phyloP scores from a whole-genome alignment of 805 yeast genomes.

The Starmerella ratchasimensis region DNA sequence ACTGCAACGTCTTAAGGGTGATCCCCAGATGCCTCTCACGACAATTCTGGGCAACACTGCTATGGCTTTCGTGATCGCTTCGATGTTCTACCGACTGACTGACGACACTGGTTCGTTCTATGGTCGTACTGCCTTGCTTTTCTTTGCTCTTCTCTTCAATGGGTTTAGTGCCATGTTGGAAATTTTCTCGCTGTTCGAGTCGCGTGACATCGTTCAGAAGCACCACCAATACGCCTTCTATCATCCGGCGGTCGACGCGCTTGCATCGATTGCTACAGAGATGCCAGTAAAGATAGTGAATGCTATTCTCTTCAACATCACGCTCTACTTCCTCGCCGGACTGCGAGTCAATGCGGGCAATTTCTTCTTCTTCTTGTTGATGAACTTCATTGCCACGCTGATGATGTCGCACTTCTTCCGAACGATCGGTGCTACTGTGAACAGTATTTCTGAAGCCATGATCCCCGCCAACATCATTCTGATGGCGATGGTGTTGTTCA shows the following conservation, averaged over 20 bases:
- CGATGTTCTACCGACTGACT: conserved; percentile 44
- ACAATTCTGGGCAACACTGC: conserved; percentile 36
- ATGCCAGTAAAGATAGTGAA: conserved; percentile 46
- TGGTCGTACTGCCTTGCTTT: conserved; percentile 50
- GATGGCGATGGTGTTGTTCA: conserved; percentile 40
- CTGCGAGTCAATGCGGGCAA: conserved; percentile 38
- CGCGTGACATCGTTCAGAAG: conserved; percentile 50
- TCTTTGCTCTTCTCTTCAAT: conserved; percentile 47
- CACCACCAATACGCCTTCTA: conserved; percentile 61
- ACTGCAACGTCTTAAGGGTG: conserved; percentile 44
- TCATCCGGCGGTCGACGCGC: conserved; percentile 60
- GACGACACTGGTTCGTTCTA: conserved; percentile 42
- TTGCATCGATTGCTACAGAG: conserved; percentile 46
- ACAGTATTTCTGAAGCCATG: conserved; percentile 42
- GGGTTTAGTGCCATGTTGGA: conserved; percentile 50
- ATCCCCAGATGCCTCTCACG: conserved; percentile 37
- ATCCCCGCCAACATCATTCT: conserved; percentile 44
- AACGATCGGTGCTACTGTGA: conserved; percentile 38
- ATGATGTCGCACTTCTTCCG: conserved; percentile 41
- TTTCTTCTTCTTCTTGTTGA: conserved; percentile 39
- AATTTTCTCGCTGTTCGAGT: conserved; percentile 34
- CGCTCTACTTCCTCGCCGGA: conserved; percentile 45
- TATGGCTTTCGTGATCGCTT: conserved; percentile 51
- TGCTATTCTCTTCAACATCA: conserved; percentile 33
- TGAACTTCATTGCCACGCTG: conserved; percentile 33